Evolutionary conservation across 192 early-diverging fungal genomes (phyloP).

Genomic region (Ambispora gerdemannii): DNA sequence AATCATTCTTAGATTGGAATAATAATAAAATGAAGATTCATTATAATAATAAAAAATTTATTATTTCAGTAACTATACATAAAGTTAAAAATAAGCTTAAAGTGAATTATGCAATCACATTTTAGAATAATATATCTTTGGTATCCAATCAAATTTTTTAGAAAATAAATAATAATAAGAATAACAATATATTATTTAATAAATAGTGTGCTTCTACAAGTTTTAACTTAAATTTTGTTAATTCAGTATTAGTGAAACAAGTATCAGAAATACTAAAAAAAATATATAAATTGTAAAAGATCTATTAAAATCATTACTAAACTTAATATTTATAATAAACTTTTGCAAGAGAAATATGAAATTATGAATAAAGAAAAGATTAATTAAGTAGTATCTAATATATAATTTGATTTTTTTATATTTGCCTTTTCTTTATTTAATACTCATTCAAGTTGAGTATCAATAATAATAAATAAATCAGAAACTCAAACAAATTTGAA

Average conservation of each 20-base stretch:
- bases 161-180: background rate
- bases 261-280: too few relatives aligned
- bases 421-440: constrained; percentile 1
- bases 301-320: background rate
- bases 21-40: too few relatives aligned
- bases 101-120: too few relatives aligned
- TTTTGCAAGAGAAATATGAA: constrained; percentile 9
- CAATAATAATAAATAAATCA: background rate
- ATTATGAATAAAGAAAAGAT: constrained; percentile 14
- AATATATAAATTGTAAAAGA: too few relatives aligned
- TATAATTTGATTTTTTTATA: constrained; percentile 7
- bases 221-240: constrained; percentile 5
- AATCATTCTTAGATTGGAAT: too few relatives aligned
- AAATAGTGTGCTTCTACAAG: background rate
- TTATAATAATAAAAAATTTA: too few relatives aligned
- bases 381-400: constrained; percentile 10
- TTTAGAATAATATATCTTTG: too few relatives aligned
- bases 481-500: constrained; percentile 11
- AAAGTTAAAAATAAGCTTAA: too few relatives aligned
- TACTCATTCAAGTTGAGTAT: background rate
- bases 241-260: background rate
- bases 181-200: too few relatives aligned
- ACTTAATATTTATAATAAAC: constrained; percentile 4
- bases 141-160: too few relatives aligned
- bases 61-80: too few relatives aligned